Evolutionary conservation across 75 land plant species (phyloP), one percentile per base, ranked within the genome.

Genomic region (Isoetes taiwanensis): DNA sequence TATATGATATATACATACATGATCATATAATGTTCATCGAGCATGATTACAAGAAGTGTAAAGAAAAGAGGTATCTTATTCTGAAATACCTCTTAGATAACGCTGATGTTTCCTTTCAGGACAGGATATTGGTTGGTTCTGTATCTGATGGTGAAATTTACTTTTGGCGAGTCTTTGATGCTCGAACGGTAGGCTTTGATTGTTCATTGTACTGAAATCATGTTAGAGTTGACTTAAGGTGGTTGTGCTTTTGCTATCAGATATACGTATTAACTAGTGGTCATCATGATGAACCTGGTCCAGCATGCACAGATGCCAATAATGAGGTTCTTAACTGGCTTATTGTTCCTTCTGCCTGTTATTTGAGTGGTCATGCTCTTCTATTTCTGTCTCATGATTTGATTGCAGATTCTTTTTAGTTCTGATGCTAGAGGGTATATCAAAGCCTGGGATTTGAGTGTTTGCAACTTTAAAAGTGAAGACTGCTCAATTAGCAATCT

Each of bases 161-260:
- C 48, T 70, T 70, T 48, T 70, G 67, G 67, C 60, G 67, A 33
- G 37, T 70, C 58, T 67, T 57, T 50, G 73, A 70, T 57, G 43
- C 68, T 20, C 46, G 53, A 29, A 30, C 50, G 59, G 73, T 70
- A 64, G 29, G 38, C 28, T 23, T 29, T 8, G 20, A 30, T 32
- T 23, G 27, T 27, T 32, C 1, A 11, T 39, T 19, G 31, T 41
- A 27, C 10, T 8, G 6, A 5, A 11, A 27, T 23, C 17, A 55
- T 6, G 8, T 55, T 6, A 25, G 38, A 55, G 9, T 4, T 11
- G 33, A 16, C 4, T 58, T 11, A 34, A 58, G 4, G 8, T 61
- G 11, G 14, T 25, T 14, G 32, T 25, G 24, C 30, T 14, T 26
- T 30, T 8, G 28, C 10, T 21, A 19, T 43, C 34, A 70, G 73